A percentile compares a stretch with the other conserved stretches of the same genome.
Evolutionary conservation across 148 eudicot species (phyloP).

Genomic region (Spergularia bocconei): DNA sequence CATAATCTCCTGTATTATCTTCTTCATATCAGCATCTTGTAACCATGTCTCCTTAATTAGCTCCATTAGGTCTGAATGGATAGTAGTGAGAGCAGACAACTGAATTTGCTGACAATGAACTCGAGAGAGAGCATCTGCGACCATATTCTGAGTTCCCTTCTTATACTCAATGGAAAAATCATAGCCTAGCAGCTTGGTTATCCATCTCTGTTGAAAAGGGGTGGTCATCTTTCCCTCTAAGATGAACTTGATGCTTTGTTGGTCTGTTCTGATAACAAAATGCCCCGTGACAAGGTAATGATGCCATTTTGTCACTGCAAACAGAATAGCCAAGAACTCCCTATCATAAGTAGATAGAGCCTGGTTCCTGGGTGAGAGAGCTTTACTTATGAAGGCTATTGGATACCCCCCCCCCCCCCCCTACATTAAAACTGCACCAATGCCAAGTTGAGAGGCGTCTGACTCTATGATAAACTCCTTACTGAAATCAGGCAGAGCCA

Average conservation of each 20-base stretch:
- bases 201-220: not conserved
- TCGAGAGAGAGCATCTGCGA: conserved; percentile 17
- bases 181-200: conserved; percentile 12
- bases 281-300: not conserved
- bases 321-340: not conserved
- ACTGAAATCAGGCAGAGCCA: not conserved
- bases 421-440: too few species aligned
- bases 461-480: not conserved
- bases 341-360: conserved; percentile 7
- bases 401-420: not conserved
- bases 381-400: not conserved
- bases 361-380: not conserved
- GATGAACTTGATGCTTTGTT: conserved; percentile 10
- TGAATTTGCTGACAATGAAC: too few species aligned
- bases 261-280: conserved; percentile 9
- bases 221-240: not conserved
- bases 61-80: not conserved
- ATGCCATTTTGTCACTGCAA: conserved; percentile 4
- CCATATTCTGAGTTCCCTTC: not conserved
- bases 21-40: not conserved
- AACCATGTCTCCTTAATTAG: not conserved
- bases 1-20: not conserved
- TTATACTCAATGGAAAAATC: conserved; percentile 15
- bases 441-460: too few species aligned
- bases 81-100: too few species aligned